Evolutionary conservation across 306 rosid species (phyloP).

Genomic region (Quercus wislizeni): DNA sequence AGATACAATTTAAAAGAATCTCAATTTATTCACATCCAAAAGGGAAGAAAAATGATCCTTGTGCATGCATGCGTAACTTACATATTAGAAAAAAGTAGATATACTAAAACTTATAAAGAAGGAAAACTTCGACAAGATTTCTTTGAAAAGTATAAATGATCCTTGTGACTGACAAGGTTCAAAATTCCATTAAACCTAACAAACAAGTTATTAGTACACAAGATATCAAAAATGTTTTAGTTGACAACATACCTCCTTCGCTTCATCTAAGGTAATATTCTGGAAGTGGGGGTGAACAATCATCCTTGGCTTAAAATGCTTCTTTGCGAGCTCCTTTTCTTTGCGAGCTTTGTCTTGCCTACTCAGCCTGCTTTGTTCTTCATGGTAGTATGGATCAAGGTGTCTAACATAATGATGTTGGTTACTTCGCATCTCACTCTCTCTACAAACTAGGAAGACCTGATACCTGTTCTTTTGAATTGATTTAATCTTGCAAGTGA

Average conservation of each 20-base stretch:
- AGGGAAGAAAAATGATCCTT: neutral
- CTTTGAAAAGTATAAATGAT: too few relatives aligned
- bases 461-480: conserved; percentile 92
- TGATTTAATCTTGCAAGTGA: conserved; percentile 94
- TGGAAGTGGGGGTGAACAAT: conserved; percentile 98
- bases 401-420: conserved; percentile 50
- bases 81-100: neutral
- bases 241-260: conserved; percentile 70
- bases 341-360: conserved; percentile 83
- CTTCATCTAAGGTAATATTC: conserved; percentile 93
- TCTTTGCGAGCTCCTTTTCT: conserved; percentile 87
- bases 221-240: neutral
- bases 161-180: too few relatives aligned
- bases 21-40: neutral
- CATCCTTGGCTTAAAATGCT: conserved; percentile 96
- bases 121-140: too few relatives aligned
- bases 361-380: conserved; percentile 69
- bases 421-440: conserved; percentile 88
- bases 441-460: conserved; percentile 84
- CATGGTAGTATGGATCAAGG: conserved; percentile 74
- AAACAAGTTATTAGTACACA: neutral
- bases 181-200: too few relatives aligned
- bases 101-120: too few relatives aligned
- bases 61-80: neutral
- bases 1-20: neutral